Evolutionary conservation across 129 eudicot genomes (phyloP).

Genomic region (Tagetes erecta): DNA sequence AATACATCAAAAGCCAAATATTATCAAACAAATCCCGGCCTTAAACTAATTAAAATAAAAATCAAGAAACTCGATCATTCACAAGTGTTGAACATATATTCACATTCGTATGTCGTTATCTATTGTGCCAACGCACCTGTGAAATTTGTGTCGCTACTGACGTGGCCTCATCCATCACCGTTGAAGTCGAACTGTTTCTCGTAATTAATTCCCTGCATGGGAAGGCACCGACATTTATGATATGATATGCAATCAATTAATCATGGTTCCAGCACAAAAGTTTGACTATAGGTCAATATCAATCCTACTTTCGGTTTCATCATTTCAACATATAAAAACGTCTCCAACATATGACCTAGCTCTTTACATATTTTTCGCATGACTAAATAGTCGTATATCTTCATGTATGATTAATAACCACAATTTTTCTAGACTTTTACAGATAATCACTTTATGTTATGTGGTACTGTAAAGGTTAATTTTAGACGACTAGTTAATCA

Average conservation of each 20-base stretch:
- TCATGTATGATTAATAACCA: too few relatives aligned
- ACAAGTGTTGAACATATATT: slow-evolving; percentile 20
- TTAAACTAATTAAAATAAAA: neutral
- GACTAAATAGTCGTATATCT: neutral
- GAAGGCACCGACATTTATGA: slow-evolving; percentile 18
- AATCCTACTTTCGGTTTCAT: slow-evolving; percentile 16
- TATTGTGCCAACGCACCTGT: slow-evolving; percentile 50
- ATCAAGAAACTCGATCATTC: neutral
- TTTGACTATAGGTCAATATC: slow-evolving; percentile 26
- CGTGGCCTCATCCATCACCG: slow-evolving; percentile 29
- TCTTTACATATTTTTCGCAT: neutral
- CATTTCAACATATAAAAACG: slow-evolving; percentile 9
- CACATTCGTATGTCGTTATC: slow-evolving; percentile 34
- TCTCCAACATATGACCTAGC: neutral
- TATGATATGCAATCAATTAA: too few relatives aligned
- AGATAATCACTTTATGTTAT: too few relatives aligned
- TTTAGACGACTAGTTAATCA: too few relatives aligned
- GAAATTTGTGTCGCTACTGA: slow-evolving; percentile 20
- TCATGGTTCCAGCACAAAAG: slow-evolving; percentile 24
- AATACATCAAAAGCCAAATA: neutral
- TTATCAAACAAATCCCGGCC: neutral
- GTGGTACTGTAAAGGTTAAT: too few relatives aligned
- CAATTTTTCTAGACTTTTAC: too few relatives aligned
- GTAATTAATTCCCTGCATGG: neutral
- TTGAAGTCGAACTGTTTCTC: neutral